Evolutionary conservation across 2,329 filamentous ascomycete species (phyloP).

Genomic region (Fusarium cyanostomum): DNA sequence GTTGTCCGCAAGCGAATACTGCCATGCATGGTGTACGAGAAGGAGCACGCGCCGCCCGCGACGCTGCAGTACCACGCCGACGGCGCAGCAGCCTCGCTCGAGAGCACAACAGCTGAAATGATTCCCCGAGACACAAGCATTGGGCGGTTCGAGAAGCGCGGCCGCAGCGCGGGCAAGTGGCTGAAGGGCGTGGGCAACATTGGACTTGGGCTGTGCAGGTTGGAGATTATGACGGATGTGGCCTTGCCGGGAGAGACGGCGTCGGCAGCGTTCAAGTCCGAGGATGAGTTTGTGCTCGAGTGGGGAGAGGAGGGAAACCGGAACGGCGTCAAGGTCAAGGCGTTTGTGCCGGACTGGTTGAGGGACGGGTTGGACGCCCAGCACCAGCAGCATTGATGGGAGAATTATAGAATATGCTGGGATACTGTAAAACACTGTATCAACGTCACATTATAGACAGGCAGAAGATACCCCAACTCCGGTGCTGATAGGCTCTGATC

Average conservation of each 20-base stretch:
- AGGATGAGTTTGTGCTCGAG: slow-evolving; percentile 69
- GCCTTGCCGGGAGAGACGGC: slow-evolving; percentile 74
- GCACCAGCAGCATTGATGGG: slow-evolving; percentile 29
- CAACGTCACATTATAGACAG: background rate
- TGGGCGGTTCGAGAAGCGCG: slow-evolving; percentile 61
- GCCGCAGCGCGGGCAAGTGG: slow-evolving; percentile 83
- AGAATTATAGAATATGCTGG: background rate
- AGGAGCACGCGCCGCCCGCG: slow-evolving; percentile 50
- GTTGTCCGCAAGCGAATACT: slow-evolving; percentile 91
- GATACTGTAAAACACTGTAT: slow-evolving; percentile 27
- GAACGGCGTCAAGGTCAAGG: slow-evolving; percentile 68
- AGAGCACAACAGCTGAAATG: slow-evolving; percentile 46
- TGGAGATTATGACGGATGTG: slow-evolving; percentile 91
- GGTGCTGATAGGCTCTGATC: background rate
- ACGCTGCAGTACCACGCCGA: slow-evolving; percentile 59
- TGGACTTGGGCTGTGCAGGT: slow-evolving; percentile 83
- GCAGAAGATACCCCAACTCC: slow-evolving; percentile 24
- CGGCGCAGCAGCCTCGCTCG: slow-evolving; percentile 31
- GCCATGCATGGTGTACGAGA: slow-evolving; percentile 77
- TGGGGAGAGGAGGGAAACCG: slow-evolving; percentile 56
- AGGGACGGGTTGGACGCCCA: slow-evolving; percentile 51
- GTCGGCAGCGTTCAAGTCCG: slow-evolving; percentile 68
- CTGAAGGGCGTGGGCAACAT: slow-evolving; percentile 83
- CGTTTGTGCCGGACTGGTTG: slow-evolving; percentile 86
- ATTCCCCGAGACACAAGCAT: slow-evolving; percentile 60